phyloP scores from a whole-genome alignment of 768 basidiomycete species.

The Kwoniella sp. region DNA sequence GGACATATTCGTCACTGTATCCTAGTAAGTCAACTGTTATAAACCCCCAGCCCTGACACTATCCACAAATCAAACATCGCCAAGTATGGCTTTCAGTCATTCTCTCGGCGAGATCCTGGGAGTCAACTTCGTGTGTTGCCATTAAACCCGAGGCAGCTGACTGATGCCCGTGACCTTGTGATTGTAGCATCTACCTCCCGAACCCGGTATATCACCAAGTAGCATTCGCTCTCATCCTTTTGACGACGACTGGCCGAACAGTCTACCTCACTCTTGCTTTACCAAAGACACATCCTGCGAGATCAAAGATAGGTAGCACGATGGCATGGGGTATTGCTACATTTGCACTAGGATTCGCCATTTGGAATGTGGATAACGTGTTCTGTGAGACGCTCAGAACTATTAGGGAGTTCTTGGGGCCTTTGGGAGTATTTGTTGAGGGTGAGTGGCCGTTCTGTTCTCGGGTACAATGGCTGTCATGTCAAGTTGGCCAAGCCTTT shows the following conservation, averaged over 20 bases:
- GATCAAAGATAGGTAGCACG: conserved; percentile 58
- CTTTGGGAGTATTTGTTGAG: conserved; percentile 43
- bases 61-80: too few relatives aligned
- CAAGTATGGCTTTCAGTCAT: too few relatives aligned
- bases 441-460: conserved; percentile 31
- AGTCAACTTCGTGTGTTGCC: not conserved
- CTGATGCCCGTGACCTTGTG: not conserved
- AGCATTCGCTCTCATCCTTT: conserved; percentile 67
- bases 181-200: conserved; percentile 64
- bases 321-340: conserved; percentile 62
- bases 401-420: conserved; percentile 25
- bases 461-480: too few relatives aligned
- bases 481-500: too few relatives aligned
- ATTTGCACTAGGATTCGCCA: conserved; percentile 68
- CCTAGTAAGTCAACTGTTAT: conserved; percentile 76
- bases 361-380: conserved; percentile 81
- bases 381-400: conserved; percentile 61
- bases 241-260: conserved; percentile 60
- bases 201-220: conserved; percentile 80
- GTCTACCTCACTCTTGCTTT: conserved; percentile 62
- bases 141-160: not conserved
- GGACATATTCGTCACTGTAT: conserved; percentile 68
- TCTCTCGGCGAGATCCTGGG: too few relatives aligned
- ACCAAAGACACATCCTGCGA: conserved; percentile 45
- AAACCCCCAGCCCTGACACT: too few relatives aligned